A percentile compares a stretch with the other conserved stretches of the same genome.
These are phyloP conservation scores for Asterochloris sp. DNA, from an alignment of 139 green algal genomes.

Conservation along the genomic window DNA sequence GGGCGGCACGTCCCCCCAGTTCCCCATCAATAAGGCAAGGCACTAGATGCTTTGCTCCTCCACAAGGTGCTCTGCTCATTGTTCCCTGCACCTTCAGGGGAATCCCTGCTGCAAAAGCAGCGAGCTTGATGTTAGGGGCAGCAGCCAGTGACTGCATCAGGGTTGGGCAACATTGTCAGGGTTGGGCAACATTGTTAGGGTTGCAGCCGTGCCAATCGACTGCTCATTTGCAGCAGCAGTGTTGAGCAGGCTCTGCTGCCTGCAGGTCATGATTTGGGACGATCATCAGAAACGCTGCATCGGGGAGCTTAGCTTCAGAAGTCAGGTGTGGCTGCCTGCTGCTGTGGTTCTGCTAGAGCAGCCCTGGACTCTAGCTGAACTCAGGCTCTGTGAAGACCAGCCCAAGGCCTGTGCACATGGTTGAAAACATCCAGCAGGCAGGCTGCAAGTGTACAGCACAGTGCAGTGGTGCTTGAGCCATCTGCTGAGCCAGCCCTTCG, in stretches of 20 bases:
- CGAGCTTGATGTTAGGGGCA: too few relatives aligned
- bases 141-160: not conserved
- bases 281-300: slow-evolving; percentile 91
- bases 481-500: too few relatives aligned
- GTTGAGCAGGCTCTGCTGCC: not conserved
- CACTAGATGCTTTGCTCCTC: not conserved
- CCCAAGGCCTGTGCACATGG: too few relatives aligned
- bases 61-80: not conserved
- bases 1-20: slow-evolving; percentile 73
- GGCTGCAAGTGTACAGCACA: too few relatives aligned
- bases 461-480: too few relatives aligned
- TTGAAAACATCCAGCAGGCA: too few relatives aligned
- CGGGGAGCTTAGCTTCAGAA: slow-evolving; percentile 92
- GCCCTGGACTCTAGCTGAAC: not conserved
- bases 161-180: not conserved
- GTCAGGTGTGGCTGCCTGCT: slow-evolving; percentile 48
- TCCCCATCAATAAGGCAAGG: slow-evolving; percentile 77
- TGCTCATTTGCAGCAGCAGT: too few relatives aligned
- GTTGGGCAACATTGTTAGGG: not conserved
- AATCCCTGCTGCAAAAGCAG: too few relatives aligned
- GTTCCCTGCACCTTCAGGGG: too few relatives aligned
- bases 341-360: not conserved
- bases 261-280: slow-evolving; percentile 98
- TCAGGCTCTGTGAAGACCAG: too few relatives aligned
- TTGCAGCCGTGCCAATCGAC: too few relatives aligned